phyloP scores from a whole-genome alignment of 176 grass and related monocot species.

The Puccinellia tenuiflora region DNA sequence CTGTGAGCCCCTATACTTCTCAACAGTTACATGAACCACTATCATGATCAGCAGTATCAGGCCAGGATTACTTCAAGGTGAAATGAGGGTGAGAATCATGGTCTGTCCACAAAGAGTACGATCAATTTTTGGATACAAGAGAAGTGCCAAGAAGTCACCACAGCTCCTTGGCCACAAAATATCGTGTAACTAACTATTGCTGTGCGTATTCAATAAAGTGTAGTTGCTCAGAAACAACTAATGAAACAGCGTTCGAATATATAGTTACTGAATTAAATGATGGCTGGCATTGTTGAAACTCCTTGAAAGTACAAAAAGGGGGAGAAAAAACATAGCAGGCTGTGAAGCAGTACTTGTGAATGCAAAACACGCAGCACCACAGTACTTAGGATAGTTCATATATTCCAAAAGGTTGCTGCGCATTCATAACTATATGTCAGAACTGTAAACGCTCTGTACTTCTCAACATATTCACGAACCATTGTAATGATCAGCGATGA shows the following conservation, averaged over 20 bases:
- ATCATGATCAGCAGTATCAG: neutral
- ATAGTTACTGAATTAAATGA: no score
- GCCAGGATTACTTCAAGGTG: neutral
- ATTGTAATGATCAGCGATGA: neutral
- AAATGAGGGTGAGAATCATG: neutral
- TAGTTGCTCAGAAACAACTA: constrained; percentile 3
- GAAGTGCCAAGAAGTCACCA: neutral
- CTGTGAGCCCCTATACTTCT: neutral
- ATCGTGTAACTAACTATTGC: neutral
- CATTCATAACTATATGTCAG: neutral
- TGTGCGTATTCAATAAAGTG: neutral
- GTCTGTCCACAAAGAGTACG: neutral
- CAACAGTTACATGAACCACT: neutral
- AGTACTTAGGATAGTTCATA: neutral
- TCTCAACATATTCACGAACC: neutral
- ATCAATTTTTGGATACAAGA: neutral
- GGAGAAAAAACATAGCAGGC: neutral
- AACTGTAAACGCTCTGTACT: neutral
- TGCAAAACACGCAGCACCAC: neutral
- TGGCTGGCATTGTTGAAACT: neutral
- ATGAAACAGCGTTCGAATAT: neutral
- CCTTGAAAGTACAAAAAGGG: neutral
- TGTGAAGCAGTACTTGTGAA: constrained; percentile 9
- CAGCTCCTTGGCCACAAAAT: neutral
- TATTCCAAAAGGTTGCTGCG: neutral